phyloP scores from a whole-genome alignment of 257 asterid species.

The Apocynum venetum region DNA sequence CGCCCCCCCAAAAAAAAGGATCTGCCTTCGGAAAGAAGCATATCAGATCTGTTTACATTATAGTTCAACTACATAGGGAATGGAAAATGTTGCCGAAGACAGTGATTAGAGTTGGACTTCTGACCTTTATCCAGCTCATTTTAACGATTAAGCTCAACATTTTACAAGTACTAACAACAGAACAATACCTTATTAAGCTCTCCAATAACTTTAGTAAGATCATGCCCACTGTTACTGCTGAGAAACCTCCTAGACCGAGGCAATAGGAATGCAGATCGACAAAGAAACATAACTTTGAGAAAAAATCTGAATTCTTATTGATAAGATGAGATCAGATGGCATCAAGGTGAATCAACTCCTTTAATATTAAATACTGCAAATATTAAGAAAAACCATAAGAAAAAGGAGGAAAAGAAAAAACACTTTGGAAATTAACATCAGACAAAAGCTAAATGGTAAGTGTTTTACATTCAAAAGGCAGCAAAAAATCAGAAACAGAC shows the following conservation, averaged over 20 bases:
- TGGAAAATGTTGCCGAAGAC: background rate
- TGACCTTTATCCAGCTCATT: background rate
- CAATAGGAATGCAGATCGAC: conserved; percentile 30
- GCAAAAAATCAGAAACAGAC: background rate
- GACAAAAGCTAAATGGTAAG: background rate
- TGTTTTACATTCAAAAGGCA: background rate
- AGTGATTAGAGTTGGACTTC: too few relatives aligned
- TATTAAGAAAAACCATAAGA: background rate
- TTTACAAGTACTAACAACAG: background rate
- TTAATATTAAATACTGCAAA: background rate
- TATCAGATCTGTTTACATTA: background rate
- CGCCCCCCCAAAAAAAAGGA: too few relatives aligned
- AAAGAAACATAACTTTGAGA: conserved; percentile 38
- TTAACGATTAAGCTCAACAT: background rate
- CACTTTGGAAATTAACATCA: background rate
- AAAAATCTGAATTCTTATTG: background rate
- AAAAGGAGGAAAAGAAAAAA: background rate
- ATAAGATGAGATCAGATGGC: background rate
- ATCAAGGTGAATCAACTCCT: background rate
- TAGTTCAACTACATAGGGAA: background rate
- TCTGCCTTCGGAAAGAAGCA: background rate
- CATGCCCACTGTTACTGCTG: conserved; percentile 38
- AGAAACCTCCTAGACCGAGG: conserved; percentile 37
- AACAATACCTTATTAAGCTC: conserved; percentile 70
- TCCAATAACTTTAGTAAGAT: conserved; percentile 45